These are phyloP conservation scores for Alternaria atra DNA, from an alignment of 2,329 filamentous ascomycete genomes.

Conservation along the genomic window DNA sequence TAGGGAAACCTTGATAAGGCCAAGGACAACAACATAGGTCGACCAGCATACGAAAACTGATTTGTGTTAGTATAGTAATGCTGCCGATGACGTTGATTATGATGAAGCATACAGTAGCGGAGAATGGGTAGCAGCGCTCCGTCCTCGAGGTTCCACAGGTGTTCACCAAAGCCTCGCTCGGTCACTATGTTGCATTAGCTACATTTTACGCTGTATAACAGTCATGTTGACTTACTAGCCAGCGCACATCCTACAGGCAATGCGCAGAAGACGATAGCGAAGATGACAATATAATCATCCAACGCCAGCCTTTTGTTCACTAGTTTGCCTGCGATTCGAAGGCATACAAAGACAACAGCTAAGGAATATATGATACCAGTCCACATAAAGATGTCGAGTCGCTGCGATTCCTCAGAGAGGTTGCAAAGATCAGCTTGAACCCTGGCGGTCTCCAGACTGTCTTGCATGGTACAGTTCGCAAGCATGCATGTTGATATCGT, in stretches of 20 bases:
- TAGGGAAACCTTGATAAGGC: conserved; percentile 38
- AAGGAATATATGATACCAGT: conserved; percentile 24
- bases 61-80: neutral
- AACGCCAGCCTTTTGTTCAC: conserved; percentile 23
- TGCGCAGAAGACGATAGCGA: conserved; percentile 25
- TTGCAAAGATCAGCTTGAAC: conserved; percentile 34
- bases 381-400: conserved; percentile 10
- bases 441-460: conserved; percentile 26
- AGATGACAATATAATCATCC: conserved; percentile 34
- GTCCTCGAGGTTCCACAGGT: conserved; percentile 28
- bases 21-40: conserved; percentile 31
- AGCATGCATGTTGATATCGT: conserved; percentile 26
- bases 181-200: conserved; percentile 28
- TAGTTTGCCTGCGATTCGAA: conserved; percentile 26
- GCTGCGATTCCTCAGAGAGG: conserved; percentile 25
- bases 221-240: conserved; percentile 22
- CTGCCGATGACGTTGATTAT: too few species aligned
- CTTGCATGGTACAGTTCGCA: conserved; percentile 35
- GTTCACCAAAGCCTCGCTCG: conserved; percentile 34
- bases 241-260: conserved; percentile 30
- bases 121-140: conserved; percentile 21
- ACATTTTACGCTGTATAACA: neutral
- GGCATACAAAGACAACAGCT: conserved; percentile 21
- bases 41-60: conserved; percentile 32
- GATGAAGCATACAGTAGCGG: conserved; percentile 16